These are phyloP conservation scores for Trifolium fragiferum DNA, from an alignment of 306 rosid genomes.

Conservation along the genomic window DNA sequence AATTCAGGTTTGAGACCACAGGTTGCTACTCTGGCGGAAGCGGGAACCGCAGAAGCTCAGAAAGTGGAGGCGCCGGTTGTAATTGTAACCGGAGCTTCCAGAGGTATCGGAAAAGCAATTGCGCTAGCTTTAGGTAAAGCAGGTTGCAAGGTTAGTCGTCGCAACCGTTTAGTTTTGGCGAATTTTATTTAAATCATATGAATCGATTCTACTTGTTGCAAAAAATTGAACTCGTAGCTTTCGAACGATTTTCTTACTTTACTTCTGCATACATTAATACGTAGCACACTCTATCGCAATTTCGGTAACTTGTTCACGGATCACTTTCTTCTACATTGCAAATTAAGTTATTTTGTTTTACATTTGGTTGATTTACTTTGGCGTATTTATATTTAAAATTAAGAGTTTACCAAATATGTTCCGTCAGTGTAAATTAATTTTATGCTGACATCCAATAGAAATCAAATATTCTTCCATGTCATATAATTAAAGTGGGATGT, in stretches of 20 bases:
- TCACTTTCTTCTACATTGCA: not conserved
- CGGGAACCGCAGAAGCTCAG: constrained; percentile 53
- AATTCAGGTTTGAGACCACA: constrained; percentile 75
- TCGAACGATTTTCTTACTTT: not conserved
- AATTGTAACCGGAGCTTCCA: constrained; percentile 91
- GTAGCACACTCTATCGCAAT: not conserved
- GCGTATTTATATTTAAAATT: not conserved
- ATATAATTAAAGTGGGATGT: no score
- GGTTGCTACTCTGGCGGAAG: constrained; percentile 71
- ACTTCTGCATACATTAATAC: no score
- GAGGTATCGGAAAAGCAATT: constrained; percentile 90
- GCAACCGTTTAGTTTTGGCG: not conserved
- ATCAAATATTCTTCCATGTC: no score
- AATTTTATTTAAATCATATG: constrained; percentile 3
- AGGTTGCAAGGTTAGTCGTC: constrained; percentile 84
- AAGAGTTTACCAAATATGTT: no score
- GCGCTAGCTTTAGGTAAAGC: constrained; percentile 85
- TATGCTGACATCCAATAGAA: no score
- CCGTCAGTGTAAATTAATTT: no score
- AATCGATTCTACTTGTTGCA: not conserved
- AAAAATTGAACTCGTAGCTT: not conserved
- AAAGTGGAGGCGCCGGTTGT: constrained; percentile 85
- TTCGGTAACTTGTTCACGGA: not conserved
- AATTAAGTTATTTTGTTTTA: constrained; percentile 6
- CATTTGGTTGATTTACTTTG: not conserved